A percentile compares a stretch with the other conserved stretches of the same genome.
Conservation (phyloP, 768 basidiomycete species). For the Collybia sordida region DNA sequence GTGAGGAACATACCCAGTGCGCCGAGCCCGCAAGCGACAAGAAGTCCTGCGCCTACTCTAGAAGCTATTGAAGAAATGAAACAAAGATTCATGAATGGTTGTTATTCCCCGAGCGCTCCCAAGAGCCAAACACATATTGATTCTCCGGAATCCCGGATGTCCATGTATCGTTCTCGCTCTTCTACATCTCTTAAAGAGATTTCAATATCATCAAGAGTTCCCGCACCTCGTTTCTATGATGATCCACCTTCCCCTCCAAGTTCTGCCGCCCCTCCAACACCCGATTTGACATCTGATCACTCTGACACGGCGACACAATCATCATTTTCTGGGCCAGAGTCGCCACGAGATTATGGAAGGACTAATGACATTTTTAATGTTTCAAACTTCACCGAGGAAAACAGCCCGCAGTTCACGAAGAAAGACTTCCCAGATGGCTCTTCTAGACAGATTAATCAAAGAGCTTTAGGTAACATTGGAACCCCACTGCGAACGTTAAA, state of each 20-base stretch:
- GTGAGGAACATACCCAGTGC: conserved; percentile 18
- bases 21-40: conserved; percentile 23
- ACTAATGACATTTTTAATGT: conserved; percentile 20
- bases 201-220: conserved; percentile 10
- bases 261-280: conserved; percentile 44
- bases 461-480: conserved; percentile 28
- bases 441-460: conserved; percentile 27
- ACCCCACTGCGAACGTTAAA: conserved; percentile 34
- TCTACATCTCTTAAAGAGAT: conserved; percentile 16
- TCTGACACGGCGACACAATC: conserved; percentile 56
- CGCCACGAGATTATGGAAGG: conserved; percentile 29
- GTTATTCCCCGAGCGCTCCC: conserved; percentile 27
- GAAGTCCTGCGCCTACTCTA: conserved; percentile 36
- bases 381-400: conserved; percentile 16
- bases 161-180: conserved; percentile 14
- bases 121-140: conserved; percentile 2
- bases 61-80: conserved; percentile 68
- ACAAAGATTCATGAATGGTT: conserved; percentile 43
- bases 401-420: conserved; percentile 18
- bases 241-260: conserved; percentile 7
- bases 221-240: conserved; percentile 1
- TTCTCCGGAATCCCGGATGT: not conserved
- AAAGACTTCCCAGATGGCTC: conserved; percentile 24
- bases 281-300: conserved; percentile 59
- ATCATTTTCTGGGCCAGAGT: conserved; percentile 52